Evolutionary conservation across 495 filamentous ascomycete genomes (phyloP).

Genomic region (Penicillium paradoxum): DNA sequence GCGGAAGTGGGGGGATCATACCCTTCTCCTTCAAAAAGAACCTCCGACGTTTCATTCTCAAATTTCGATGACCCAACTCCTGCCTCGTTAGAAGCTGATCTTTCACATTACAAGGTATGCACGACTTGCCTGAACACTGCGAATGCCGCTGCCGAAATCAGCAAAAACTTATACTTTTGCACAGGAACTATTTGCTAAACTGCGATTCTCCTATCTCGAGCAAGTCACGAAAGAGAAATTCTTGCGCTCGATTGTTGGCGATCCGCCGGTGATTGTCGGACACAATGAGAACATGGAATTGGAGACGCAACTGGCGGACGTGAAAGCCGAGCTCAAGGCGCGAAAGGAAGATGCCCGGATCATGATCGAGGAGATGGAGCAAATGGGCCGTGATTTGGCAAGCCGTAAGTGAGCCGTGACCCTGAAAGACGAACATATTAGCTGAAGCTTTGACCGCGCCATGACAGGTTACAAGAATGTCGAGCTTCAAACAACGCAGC

Average conservation of each 20-base stretch:
- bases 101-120: constrained; percentile 75
- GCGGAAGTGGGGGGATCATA: constrained; percentile 32
- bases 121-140: neutral
- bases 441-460: neutral
- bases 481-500: constrained; percentile 52
- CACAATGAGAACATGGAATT: constrained; percentile 77
- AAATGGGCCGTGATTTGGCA: constrained; percentile 56
- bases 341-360: constrained; percentile 75
- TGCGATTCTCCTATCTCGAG: constrained; percentile 78
- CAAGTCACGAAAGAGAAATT: constrained; percentile 95
- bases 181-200: constrained; percentile 87
- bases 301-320: constrained; percentile 61
- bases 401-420: constrained; percentile 27
- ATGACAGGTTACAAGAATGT: constrained; percentile 57
- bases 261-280: constrained; percentile 79
- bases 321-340: constrained; percentile 70
- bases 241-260: constrained; percentile 87
- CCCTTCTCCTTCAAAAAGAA: constrained; percentile 43
- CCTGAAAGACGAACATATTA: neutral
- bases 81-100: constrained; percentile 72
- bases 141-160: neutral
- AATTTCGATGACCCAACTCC: constrained; percentile 66
- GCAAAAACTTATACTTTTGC: neutral
- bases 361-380: constrained; percentile 68
- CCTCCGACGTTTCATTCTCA: constrained; percentile 61